phyloP scores from a whole-genome alignment of 495 filamentous ascomycete genomes.

The Beverwykella pulmonaria region DNA sequence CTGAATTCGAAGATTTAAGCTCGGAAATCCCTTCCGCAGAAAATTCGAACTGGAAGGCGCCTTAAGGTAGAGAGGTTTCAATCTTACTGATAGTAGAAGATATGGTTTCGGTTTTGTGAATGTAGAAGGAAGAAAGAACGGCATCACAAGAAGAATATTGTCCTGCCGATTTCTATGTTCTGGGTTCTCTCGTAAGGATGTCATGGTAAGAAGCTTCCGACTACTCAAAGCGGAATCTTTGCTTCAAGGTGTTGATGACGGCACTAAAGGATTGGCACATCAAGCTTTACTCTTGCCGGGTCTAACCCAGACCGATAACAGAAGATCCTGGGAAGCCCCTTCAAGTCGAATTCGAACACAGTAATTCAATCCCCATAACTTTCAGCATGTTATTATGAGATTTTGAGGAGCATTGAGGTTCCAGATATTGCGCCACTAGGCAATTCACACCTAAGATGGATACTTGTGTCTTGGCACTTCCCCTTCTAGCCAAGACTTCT shows the following conservation, averaged over 20 bases:
- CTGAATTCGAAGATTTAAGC: too few species aligned
- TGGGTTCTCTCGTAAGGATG: not conserved
- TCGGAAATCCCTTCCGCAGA: too few species aligned
- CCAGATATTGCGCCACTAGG: not conserved
- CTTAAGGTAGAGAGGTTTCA: too few species aligned
- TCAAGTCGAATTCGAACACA: not conserved
- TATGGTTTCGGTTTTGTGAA: too few species aligned
- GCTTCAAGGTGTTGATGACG: slow-evolving; percentile 14
- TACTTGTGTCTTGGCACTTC: slow-evolving; percentile 22
- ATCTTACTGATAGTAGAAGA: too few species aligned
- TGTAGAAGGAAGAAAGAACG: too few species aligned
- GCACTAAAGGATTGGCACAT: slow-evolving; percentile 34
- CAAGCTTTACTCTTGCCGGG: slow-evolving; percentile 20
- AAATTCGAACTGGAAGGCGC: too few species aligned
- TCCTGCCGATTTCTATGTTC: too few species aligned
- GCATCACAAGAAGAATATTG: too few species aligned
- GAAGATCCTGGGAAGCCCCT: not conserved
- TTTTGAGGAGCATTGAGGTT: not conserved
- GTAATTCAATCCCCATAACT: not conserved
- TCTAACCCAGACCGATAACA: slow-evolving; percentile 13
- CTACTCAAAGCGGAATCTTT: slow-evolving; percentile 20
- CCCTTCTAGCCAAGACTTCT: slow-evolving; percentile 17
- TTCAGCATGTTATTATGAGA: not conserved
- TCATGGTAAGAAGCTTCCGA: not conserved
- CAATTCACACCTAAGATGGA: not conserved